Evolutionary conservation across 2,329 filamentous ascomycete species (phyloP).

Genomic region (Epichloe coenophiala): DNA sequence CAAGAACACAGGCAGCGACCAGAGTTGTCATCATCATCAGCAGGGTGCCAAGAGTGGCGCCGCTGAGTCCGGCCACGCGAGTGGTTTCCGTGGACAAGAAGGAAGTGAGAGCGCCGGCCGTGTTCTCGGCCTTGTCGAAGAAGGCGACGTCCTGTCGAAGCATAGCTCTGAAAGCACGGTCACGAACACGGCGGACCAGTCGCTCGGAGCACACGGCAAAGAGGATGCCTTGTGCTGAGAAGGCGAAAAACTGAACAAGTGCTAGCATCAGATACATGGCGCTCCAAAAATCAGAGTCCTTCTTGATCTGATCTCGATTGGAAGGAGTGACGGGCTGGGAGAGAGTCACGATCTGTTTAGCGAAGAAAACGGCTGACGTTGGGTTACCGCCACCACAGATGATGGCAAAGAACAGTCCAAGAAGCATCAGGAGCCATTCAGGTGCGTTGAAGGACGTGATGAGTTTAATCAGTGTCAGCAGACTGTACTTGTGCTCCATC

Average conservation of each 20-base stretch:
- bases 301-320: constrained; percentile 44
- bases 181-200: constrained; percentile 69
- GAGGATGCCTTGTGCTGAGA: constrained; percentile 52
- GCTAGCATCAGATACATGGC: constrained; percentile 82
- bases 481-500: constrained; percentile 44
- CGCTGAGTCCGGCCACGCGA: constrained; percentile 75
- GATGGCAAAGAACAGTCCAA: constrained; percentile 60
- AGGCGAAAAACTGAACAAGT: constrained; percentile 57
- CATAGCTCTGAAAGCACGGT: constrained; percentile 72
- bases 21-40: constrained; percentile 71
- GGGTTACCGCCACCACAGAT: constrained; percentile 75
- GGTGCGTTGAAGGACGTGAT: constrained; percentile 66
- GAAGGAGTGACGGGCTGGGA: constrained; percentile 35
- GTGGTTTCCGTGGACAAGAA: constrained; percentile 86
- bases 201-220: constrained; percentile 82
- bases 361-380: constrained; percentile 58
- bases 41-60: constrained; percentile 75
- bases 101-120: constrained; percentile 73
- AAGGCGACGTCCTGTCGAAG: constrained; percentile 86
- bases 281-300: constrained; percentile 72
- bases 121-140: constrained; percentile 84
- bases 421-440: constrained; percentile 58
- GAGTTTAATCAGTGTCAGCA: constrained; percentile 66
- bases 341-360: constrained; percentile 69
- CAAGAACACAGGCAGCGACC: constrained; percentile 55